phyloP scores from a whole-genome alignment of 2,329 filamentous ascomycete genomes.

The Chalara sp. region DNA sequence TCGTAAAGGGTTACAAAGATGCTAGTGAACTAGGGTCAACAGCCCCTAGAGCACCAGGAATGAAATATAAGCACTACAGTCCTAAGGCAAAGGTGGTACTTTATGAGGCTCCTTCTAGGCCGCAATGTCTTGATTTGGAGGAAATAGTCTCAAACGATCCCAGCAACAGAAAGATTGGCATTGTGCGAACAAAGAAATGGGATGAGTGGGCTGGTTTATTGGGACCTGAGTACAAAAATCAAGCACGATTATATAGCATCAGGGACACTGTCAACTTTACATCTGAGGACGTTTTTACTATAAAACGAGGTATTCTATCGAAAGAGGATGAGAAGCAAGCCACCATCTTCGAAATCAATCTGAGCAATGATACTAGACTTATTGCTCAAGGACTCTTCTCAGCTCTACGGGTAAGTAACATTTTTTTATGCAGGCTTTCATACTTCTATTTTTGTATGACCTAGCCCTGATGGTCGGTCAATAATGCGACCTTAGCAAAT shows the following conservation, averaged over 20 bases:
- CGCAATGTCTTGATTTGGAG: neutral
- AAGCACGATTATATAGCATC: neutral
- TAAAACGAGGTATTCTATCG: constrained; percentile 12
- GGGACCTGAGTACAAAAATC: no score
- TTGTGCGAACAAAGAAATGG: constrained; percentile 33
- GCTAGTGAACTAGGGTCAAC: constrained; percentile 56
- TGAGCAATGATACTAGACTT: constrained; percentile 63
- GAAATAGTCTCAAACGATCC: constrained; percentile 11
- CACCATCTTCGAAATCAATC: constrained; percentile 54
- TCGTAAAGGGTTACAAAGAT: constrained; percentile 74
- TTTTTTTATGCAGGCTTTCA: no score
- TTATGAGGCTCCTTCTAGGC: constrained; percentile 51
- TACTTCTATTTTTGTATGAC: no score
- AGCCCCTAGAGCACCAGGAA: constrained; percentile 79
- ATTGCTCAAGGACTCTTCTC: constrained; percentile 88
- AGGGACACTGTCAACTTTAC: neutral
- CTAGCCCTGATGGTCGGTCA: no score
- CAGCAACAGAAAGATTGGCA: constrained; percentile 27
- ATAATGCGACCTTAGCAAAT: no score
- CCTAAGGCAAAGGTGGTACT: constrained; percentile 81
- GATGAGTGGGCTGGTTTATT: constrained; percentile 19
- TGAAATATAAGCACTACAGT: constrained; percentile 99
- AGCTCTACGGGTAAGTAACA: constrained; percentile 53
- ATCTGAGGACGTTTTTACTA: constrained; percentile 6
- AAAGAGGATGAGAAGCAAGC: constrained; percentile 9